Percentiles rank a stretch among this genome's conserved stretches.
Evolutionary conservation across 345 rosid genomes (phyloP).

Genomic region (Brassica juncea): DNA sequence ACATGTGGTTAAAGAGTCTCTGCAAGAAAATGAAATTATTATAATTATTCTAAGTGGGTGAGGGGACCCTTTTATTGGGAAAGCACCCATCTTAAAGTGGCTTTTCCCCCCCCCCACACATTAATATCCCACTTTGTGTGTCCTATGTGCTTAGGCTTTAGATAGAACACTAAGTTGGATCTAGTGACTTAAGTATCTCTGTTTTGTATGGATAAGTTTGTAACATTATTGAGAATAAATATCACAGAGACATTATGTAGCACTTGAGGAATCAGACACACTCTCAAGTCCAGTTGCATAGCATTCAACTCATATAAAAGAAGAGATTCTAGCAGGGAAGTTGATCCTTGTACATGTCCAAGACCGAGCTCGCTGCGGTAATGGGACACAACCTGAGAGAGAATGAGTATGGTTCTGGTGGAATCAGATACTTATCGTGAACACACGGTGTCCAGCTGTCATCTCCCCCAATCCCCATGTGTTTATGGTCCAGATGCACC

Average conservation of each 20-base stretch:
- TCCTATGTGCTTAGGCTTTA: background rate
- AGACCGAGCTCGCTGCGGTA: constrained; percentile 54
- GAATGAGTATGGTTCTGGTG: constrained; percentile 70
- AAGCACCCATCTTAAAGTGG: constrained; percentile 33
- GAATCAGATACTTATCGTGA: constrained; percentile 75
- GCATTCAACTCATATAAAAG: constrained; percentile 11
- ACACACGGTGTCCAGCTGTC: constrained; percentile 94
- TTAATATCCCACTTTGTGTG: constrained; percentile 28
- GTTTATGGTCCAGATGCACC: constrained; percentile 99
- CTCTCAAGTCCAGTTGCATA: constrained; percentile 13
- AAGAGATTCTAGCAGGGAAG: constrained; percentile 43
- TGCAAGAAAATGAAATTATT: constrained; percentile 22
- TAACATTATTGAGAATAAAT: background rate
- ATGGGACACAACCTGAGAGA: constrained; percentile 69
- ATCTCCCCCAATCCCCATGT: constrained; percentile 98
- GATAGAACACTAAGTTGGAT: background rate
- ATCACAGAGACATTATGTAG: background rate
- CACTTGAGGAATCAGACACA: background rate
- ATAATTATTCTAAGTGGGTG: constrained; percentile 12
- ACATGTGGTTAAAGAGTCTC: constrained; percentile 34
- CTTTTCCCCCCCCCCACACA: constrained; percentile 29
- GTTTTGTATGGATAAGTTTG: background rate
- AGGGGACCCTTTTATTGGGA: constrained; percentile 33
- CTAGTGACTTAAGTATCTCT: background rate
- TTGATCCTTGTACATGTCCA: constrained; percentile 61